Base-by-base conservation (phyloP, 1,139 yeast species). In the Petasospora rhodanensis region DNA sequence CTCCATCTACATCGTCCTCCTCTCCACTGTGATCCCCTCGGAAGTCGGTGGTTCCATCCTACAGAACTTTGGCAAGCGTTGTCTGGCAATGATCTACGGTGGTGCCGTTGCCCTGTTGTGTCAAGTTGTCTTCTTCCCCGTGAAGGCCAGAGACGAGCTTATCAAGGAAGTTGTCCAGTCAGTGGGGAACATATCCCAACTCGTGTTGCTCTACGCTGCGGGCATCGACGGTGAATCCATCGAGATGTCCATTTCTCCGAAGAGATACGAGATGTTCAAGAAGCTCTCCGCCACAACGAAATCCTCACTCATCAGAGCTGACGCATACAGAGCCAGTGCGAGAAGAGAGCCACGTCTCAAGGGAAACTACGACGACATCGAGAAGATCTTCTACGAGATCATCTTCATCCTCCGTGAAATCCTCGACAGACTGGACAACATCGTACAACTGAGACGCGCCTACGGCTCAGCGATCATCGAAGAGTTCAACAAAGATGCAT, bases 71-170 rank as follows among this genome's bases (percentile, higher is more conserved):
- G 72, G 66, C 2, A 70, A 69, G 38, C 56, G 76, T 45, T 67
- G 73, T 45, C 41, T 70, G 10, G 70, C 76, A 0, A 66, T 70
- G 52, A 59, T 69, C 5, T 64, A 69, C 39, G 76, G 76, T 27
- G 74, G 75, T 15, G 59, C 62, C 2, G 61, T 66, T 7, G 73
- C 75, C 0, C 42, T 68, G 27, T 26, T 66, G 18, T 69, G 69
- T 8, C 76, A 70, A 37, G 47, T 67, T 7, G 37, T 56, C 1
- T 43, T 70, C 22, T 70, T 68, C 40, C 76, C 76, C 0, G 60
- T 64, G 8, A 67, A 63, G 31, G 74, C 76, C 0, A 52, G 74
- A 35, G 69, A 61, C 26, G 65, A 64, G 42, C 35, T 70, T 28
- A 59, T 59, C 12, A 56, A 56, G 22, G 70, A 67, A 34, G 55